A percentile compares a stretch with the other conserved stretches of the same genome.
phyloP scores from a whole-genome alignment of 2,329 filamentous ascomycete species.

The Orbilia brochopaga region DNA sequence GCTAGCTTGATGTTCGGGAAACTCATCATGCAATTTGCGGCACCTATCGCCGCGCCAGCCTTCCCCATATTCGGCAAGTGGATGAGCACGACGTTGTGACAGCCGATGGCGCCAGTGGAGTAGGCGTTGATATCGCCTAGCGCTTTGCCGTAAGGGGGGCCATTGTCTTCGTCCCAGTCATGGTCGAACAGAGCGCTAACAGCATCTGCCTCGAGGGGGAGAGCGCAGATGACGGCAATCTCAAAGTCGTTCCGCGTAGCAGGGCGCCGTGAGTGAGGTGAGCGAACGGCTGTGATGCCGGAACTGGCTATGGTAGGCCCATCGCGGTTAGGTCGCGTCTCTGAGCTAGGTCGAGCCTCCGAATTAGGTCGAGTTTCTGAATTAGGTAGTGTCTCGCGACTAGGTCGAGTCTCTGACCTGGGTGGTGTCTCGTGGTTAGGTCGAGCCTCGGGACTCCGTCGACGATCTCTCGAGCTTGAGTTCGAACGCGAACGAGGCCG shows the following conservation, averaged over 20 bases:
- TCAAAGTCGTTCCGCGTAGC: conserved; percentile 53
- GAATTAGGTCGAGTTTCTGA: too few species aligned
- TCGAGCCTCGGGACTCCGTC: too few species aligned
- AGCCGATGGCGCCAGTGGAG: conserved; percentile 52
- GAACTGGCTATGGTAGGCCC: neutral
- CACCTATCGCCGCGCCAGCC: conserved; percentile 29
- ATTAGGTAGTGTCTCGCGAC: too few species aligned
- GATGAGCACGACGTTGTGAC: conserved; percentile 46
- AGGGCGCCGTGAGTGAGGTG: neutral
- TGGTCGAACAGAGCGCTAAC: conserved; percentile 55
- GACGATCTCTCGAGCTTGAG: too few species aligned
- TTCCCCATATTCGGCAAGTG: conserved; percentile 46
- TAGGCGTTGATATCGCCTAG: conserved; percentile 53
- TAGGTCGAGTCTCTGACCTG: too few species aligned
- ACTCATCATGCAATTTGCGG: conserved; percentile 26
- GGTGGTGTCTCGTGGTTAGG: too few species aligned
- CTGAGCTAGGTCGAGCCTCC: too few species aligned
- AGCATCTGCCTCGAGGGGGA: conserved; percentile 56
- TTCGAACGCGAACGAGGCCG: too few species aligned
- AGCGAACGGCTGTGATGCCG: neutral
- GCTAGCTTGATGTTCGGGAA: conserved; percentile 49
- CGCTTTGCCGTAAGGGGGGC: conserved; percentile 29
- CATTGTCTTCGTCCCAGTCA: conserved; percentile 54
- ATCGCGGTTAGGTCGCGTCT: too few species aligned
- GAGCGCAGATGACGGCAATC: conserved; percentile 58